Base-by-base conservation (phyloP, 192 early-diverging fungal genomes). In the Phycomyces blakesleeanus region DNA sequence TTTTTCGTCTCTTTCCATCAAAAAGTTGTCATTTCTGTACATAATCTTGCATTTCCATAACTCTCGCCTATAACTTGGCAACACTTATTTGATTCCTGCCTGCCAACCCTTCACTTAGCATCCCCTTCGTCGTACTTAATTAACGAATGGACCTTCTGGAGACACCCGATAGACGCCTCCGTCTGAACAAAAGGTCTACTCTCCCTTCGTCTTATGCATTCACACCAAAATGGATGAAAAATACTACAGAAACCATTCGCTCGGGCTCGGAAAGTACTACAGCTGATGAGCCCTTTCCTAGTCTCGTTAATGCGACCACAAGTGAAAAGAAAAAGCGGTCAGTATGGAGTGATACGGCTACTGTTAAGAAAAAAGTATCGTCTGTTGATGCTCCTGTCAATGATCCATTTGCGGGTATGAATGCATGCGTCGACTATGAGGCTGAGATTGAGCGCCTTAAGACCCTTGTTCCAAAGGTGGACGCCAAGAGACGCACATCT, bases 401-500 rank as follows among this genome's bases (percentile, higher is more conserved):
- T 29, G 59, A 61, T 29, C 59, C 59, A 21, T 61, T 61, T 29
- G 59, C 59, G 0, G 59, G 59, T 8, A 61, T 61, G 59, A 39
- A 61, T 20, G 18, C 59, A 3, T 44, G 26, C 44, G 59, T 61
- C 2, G 59, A 61, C 42, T 61, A 61, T 26, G 41, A 61, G 21
- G 26, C 26, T 11, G 59, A 61, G 42, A 61, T 61, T 26, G 59
- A 61, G 24, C 59, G 59, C 8, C 50, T 67, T 9, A 67, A 67
- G 47, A 50, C 57, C 2, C 57, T 67, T 41, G 66, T 67, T 3
- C 66, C 66, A 3, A 67, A 67, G 40, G 44, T 59, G 15, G 66
- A 67, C 40, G 21, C 66, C 11, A 67, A 59, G 40, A 67, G 59
- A 38, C 61, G 61, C 4, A n/a, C 51, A 4, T 26, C 12, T 21